Conservation (phyloP, 805 yeast species). For the Yamadazyma paraphyllophila region DNA sequence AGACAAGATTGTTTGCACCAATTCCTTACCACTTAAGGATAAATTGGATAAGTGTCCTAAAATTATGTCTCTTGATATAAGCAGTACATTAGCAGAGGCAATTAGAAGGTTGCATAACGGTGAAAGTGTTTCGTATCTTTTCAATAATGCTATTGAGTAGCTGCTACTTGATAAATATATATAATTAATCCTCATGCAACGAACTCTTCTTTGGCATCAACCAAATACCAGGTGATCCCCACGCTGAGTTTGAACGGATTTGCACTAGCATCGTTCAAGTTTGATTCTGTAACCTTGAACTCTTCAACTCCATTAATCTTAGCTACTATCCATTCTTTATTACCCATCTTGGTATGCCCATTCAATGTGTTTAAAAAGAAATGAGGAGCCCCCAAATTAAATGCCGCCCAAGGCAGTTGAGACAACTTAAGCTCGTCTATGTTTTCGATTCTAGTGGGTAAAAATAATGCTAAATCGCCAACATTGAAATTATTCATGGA, state of each 20-base stretch:
- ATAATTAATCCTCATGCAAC: too few relatives aligned
- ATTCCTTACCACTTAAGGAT: constrained; percentile 75
- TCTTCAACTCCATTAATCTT: constrained; percentile 59
- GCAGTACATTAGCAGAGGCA: constrained; percentile 76
- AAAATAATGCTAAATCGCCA: constrained; percentile 79
- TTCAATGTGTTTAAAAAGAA: constrained; percentile 55
- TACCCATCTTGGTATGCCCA: constrained; percentile 20
- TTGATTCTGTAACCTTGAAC: constrained; percentile 47
- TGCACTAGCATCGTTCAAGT: constrained; percentile 20
- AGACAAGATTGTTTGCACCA: constrained; percentile 72
- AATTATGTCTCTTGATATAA: constrained; percentile 66
- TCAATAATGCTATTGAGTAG: constrained; percentile 58
- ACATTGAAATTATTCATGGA: constrained; percentile 63
- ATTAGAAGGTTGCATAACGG: constrained; percentile 84
- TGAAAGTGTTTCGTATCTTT: constrained; percentile 78
- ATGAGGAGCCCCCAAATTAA: constrained; percentile 85
- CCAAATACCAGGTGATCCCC: constrained; percentile 63
- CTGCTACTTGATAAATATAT: background rate
- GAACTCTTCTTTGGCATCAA: constrained; percentile 45
- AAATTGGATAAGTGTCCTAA: constrained; percentile 57
- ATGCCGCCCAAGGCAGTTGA: constrained; percentile 85
- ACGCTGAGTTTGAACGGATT: constrained; percentile 68
- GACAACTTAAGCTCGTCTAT: constrained; percentile 12
- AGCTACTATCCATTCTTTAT: constrained; percentile 83
- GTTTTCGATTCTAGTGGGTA: constrained; percentile 66